Evolutionary conservation across 495 filamentous ascomycete genomes (phyloP), one percentile per base, ranked within the genome.

Genomic region (Aspergillus conjunctus): DNA sequence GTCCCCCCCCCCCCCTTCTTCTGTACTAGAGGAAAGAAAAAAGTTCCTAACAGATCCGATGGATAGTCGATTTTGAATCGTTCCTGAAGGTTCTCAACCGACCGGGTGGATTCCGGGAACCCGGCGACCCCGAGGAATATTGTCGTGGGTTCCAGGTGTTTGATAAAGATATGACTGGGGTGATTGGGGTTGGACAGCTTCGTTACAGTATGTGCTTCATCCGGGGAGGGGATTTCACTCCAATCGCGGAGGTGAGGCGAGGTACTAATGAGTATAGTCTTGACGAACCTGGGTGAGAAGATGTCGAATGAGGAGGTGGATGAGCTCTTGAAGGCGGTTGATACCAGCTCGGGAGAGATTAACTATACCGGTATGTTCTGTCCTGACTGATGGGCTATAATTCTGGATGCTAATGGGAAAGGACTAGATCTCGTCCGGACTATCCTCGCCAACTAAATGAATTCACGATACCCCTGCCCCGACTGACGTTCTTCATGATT

Each of bases 281-380:
- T 98, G 59, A 98, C 94, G 51, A 97, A 96, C 68, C 80, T 98
- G 58, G 94, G 94, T 63, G 94, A 98, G 86, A 97, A 97, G 81
- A 95, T 98, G 89, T 91, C 90, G 63, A 93, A 98, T 67, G 93
- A 97, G 46, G 94, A 98, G 78, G 94, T 98, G 43, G 93, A 98
- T 70, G 94, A 98, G 83, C 81, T 98, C 68, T 84, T 98, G 71
- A 98, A 98, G 86, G 91, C 91, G 3, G 92, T 97, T 62, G 93
- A 98, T 70, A 92, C 92, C 58, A 91, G 87, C 74, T 91, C 87
- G 56, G 93, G 92, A 60, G 91, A 97, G 82, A 89, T 98, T 76
- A 96, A 98, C 78, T 98, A 98, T 74, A 92, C 87, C 48, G 92
- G 91, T 93, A 80, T 60, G 82, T 75, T 39, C 59, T 45, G 51